phyloP scores from a whole-genome alignment of 306 rosid genomes.

The Inga laurina region DNA sequence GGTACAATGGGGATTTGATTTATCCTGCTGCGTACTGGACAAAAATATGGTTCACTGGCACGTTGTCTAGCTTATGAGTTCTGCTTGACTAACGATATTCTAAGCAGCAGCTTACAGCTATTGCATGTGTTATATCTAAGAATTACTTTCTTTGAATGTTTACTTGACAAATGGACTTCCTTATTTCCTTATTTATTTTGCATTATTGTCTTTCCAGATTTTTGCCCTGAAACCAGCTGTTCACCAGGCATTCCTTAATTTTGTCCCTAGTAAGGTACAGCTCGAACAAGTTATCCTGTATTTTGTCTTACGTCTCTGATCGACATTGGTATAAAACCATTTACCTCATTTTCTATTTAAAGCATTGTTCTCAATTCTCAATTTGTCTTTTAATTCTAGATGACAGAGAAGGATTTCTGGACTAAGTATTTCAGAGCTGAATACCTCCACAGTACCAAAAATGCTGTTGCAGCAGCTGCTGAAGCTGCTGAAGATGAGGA shows the following conservation, averaged over 20 bases:
- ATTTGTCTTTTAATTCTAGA: slow-evolving; percentile 50
- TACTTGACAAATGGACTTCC: not conserved
- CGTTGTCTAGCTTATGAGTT: not conserved
- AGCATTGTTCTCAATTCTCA: slow-evolving; percentile 13
- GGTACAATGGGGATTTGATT: slow-evolving; percentile 1
- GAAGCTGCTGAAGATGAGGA: slow-evolving; percentile 99
- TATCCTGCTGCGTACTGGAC: slow-evolving; percentile 8
- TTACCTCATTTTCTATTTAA: slow-evolving; percentile 9
- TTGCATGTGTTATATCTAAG: not conserved
- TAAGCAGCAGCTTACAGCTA: slow-evolving; percentile 1
- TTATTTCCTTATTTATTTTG: slow-evolving; percentile 21
- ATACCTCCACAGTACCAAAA: slow-evolving; percentile 83
- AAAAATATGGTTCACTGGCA: not conserved
- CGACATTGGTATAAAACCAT: slow-evolving; percentile 23
- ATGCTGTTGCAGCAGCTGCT: slow-evolving; percentile 84
- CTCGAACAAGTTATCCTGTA: not conserved
- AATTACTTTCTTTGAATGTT: not conserved
- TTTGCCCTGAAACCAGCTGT: slow-evolving; percentile 95
- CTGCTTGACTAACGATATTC: slow-evolving; percentile 6
- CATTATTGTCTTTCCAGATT: slow-evolving; percentile 58
- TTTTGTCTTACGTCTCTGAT: slow-evolving; percentile 12
- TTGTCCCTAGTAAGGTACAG: slow-evolving; percentile 84
- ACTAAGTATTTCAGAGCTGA: slow-evolving; percentile 94
- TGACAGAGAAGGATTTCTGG: slow-evolving; percentile 94
- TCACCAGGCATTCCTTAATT: slow-evolving; percentile 80